Conservation (phyloP, 345 rosid species). For the Lenwebbia sp. region DNA sequence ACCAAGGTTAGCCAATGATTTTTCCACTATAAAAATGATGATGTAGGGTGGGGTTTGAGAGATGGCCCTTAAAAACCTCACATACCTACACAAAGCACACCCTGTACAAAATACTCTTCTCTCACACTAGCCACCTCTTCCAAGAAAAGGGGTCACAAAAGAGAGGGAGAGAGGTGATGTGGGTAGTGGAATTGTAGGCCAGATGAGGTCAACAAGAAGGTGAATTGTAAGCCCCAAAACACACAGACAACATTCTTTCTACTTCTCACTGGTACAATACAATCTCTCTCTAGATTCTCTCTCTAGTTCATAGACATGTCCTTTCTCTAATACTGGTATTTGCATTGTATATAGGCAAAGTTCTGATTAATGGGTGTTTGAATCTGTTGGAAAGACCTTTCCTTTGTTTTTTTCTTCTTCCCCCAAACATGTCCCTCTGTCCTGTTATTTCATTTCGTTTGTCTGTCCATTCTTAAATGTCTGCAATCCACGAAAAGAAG, state of each 20-base stretch:
- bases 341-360: not conserved
- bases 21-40: not conserved
- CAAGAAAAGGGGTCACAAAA: not conserved
- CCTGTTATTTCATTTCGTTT: slow-evolving; percentile 1
- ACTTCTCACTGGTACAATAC: not conserved
- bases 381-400: not conserved
- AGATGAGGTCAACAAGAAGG: not conserved
- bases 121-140: not conserved
- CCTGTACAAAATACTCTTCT: not conserved
- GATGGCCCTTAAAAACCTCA: not conserved
- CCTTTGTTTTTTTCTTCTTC: no score
- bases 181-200: not conserved
- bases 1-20: not conserved
- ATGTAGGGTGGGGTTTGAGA: not conserved
- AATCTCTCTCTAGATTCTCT: not conserved
- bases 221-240: not conserved
- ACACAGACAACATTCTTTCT: not conserved
- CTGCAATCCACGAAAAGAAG: not conserved
- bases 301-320: not conserved
- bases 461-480: slow-evolving; percentile 9
- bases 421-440: not conserved
- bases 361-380: not conserved
- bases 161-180: not conserved
- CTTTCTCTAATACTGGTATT: not conserved
- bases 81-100: not conserved